Percentiles rank a stretch among this genome's conserved stretches.
phyloP scores from a whole-genome alignment of 345 rosid genomes.

The Corymbia maculata region DNA sequence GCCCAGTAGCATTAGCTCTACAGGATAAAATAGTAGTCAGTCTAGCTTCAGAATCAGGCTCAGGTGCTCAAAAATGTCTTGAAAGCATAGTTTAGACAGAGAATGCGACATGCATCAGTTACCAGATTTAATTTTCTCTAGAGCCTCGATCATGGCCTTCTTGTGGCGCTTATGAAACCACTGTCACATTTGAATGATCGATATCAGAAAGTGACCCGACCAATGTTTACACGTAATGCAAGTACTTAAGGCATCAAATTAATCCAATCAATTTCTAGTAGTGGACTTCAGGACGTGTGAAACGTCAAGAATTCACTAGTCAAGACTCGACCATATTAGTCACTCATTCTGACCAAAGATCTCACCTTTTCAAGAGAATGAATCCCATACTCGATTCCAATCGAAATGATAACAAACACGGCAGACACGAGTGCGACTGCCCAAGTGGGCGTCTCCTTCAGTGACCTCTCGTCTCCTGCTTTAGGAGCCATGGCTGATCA shows the following conservation, averaged over 20 bases:
- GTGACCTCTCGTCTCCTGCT: slow-evolving; percentile 11
- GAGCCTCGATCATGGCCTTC: slow-evolving; percentile 29
- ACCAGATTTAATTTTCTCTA: slow-evolving; percentile 38
- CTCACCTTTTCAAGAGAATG: slow-evolving; percentile 13
- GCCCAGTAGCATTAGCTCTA: slow-evolving; percentile 36
- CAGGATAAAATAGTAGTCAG: neutral
- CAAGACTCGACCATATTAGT: neutral
- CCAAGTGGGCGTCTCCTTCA: slow-evolving; percentile 33
- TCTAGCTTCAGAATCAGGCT: neutral
- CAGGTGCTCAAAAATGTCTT: neutral
- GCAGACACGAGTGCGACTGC: slow-evolving; percentile 31
- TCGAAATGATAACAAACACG: slow-evolving; percentile 18
- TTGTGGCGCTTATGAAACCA: slow-evolving; percentile 24
- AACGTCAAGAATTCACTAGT: neutral
- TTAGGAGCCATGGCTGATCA: slow-evolving; percentile 8
- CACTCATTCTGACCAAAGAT: neutral
- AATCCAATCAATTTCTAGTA: neutral
- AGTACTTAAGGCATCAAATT: neutral
- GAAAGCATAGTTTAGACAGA: neutral
- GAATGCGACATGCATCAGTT: neutral
- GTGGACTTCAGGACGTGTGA: neutral
- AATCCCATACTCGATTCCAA: slow-evolving; percentile 17
- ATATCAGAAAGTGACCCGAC: neutral
- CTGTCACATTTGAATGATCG: neutral
- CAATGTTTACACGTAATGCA: neutral